phyloP scores from a whole-genome alignment of 2,329 filamentous ascomycete genomes.

The Xylaria sp. region DNA sequence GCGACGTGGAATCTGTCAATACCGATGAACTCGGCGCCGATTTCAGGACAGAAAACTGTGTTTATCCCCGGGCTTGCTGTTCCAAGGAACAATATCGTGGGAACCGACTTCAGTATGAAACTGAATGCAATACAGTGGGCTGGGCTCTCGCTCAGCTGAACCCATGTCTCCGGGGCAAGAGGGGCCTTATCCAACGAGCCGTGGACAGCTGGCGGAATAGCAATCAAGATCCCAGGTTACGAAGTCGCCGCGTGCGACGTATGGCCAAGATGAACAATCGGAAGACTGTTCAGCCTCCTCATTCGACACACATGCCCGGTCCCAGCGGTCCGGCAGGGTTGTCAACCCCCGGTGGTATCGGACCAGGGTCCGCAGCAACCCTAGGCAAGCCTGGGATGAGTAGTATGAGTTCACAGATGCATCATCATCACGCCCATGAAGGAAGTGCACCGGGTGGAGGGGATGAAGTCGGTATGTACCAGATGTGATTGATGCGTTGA shows the following conservation, averaged over 20 bases:
- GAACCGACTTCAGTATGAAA: conserved; percentile 95
- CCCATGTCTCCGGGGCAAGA: conserved; percentile 88
- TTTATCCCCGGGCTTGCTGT: conserved; percentile 95
- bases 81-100: conserved; percentile 96
- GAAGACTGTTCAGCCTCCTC: conserved; percentile 73
- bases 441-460: conserved; percentile 73
- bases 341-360: conserved; percentile 72
- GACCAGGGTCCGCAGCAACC: conserved; percentile 62
- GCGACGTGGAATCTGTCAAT: conserved; percentile 96
- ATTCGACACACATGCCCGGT: conserved; percentile 74
- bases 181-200: conserved; percentile 93
- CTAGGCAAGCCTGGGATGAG: conserved; percentile 75
- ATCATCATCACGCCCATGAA: conserved; percentile 82
- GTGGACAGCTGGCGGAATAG: conserved; percentile 99
- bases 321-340: conserved; percentile 73
- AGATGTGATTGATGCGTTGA: conserved; percentile 77
- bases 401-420: conserved; percentile 73
- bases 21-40: conserved; percentile 85
- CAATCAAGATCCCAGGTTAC: conserved; percentile 92
- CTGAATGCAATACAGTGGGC: conserved; percentile 99
- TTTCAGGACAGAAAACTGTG: conserved; percentile 98
- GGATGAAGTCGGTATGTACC: conserved; percentile 98
- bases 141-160: conserved; percentile 97
- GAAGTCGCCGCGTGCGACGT: conserved; percentile 89
- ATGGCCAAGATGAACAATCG: conserved; percentile 96